phyloP scores from a whole-genome alignment of 441 rosid species.

The Metrosideros polymorpha region DNA sequence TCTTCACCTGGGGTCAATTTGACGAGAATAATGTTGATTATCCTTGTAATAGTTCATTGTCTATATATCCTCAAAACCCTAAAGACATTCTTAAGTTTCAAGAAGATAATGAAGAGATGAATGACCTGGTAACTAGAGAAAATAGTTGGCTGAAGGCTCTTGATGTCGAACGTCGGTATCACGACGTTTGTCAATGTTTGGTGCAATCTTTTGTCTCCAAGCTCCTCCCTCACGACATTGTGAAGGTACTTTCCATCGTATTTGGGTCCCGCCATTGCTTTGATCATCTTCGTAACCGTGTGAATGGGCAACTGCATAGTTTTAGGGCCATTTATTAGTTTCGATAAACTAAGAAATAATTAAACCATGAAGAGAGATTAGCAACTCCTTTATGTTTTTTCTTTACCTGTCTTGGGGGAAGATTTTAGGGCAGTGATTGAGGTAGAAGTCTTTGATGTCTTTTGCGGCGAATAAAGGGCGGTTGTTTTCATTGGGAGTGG shows the following conservation, averaged over 20 bases:
- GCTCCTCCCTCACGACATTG: conserved; percentile 10
- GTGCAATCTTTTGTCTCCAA: conserved; percentile 37
- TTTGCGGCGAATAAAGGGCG: conserved; percentile 43
- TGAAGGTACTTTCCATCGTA: conserved; percentile 52
- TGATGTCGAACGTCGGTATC: conserved; percentile 70
- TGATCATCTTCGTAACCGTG: not conserved
- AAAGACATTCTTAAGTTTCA: not conserved
- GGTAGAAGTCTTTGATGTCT: conserved; percentile 42
- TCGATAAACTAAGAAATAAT: not conserved
- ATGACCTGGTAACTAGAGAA: conserved; percentile 66
- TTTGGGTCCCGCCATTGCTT: conserved; percentile 44
- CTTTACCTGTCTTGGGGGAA: conserved; percentile 40
- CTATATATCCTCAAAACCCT: too few relatives aligned
- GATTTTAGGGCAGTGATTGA: conserved; percentile 30
- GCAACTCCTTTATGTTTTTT: not conserved
- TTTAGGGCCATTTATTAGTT: conserved; percentile 1
- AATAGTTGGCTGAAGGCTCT: conserved; percentile 53
- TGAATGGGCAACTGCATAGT: conserved; percentile 7
- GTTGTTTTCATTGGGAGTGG: conserved; percentile 29
- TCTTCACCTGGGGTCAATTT: conserved; percentile 8
- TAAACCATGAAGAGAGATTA: not conserved
- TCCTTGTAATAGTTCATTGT: too few relatives aligned
- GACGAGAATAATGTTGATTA: not conserved
- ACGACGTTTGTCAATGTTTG: conserved; percentile 59
- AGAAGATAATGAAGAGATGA: not conserved